These are phyloP conservation scores for Orobanche coerulescens DNA, from an alignment of 257 asterid genomes.

Conservation along the genomic window DNA sequence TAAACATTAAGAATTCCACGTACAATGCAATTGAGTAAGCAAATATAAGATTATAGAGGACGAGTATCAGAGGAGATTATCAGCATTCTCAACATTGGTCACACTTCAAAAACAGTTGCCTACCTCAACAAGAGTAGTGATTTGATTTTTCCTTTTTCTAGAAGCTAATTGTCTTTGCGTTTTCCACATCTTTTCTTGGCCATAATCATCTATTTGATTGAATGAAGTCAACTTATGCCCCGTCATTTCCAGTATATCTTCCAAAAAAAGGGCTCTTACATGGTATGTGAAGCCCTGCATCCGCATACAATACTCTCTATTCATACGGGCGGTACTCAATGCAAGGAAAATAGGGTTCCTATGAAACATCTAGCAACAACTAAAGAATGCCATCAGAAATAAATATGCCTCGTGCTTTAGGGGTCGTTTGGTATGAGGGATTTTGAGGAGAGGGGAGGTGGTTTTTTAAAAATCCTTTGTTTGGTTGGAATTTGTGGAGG, in stretches of 20 bases:
- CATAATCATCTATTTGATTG: slow-evolving; percentile 94
- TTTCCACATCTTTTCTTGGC: slow-evolving; percentile 97
- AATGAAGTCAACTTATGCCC: slow-evolving; percentile 89
- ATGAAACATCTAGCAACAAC: neutral
- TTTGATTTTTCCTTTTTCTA: slow-evolving; percentile 79
- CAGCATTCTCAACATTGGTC: neutral
- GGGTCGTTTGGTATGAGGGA: too few relatives aligned
- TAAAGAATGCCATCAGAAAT: slow-evolving; percentile 4
- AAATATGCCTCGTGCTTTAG: neutral
- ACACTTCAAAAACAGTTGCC: neutral
- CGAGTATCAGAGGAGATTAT: neutral
- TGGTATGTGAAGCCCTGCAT: slow-evolving; percentile 96
- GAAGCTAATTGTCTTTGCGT: slow-evolving; percentile 85
- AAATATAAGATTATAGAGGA: neutral
- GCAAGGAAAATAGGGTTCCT: slow-evolving; percentile 15
- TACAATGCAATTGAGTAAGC: neutral
- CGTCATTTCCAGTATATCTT: slow-evolving; percentile 83
- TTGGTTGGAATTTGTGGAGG: too few relatives aligned
- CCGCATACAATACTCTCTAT: slow-evolving; percentile 16
- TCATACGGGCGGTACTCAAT: slow-evolving; percentile 18
- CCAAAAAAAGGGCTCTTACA: slow-evolving; percentile 79
- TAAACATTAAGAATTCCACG: neutral
- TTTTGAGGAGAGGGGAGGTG: too few relatives aligned
- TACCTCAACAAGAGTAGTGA: slow-evolving; percentile 93
- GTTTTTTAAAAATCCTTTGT: too few relatives aligned